phyloP scores from a whole-genome alignment of 1,284 basidiomycete genomes.

The Ceratobasidium sp. region DNA sequence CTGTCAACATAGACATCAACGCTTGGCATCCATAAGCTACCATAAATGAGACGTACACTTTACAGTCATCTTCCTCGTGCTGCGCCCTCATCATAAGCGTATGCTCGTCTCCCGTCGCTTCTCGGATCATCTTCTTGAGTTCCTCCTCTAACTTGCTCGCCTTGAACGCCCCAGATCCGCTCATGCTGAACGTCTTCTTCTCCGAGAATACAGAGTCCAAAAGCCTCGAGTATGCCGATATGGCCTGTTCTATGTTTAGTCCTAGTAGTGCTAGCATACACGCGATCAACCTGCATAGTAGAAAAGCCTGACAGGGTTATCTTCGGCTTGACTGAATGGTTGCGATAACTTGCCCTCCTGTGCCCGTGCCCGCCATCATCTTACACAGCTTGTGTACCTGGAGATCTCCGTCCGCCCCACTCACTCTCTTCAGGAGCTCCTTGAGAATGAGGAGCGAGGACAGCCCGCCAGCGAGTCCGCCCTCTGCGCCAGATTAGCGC shows the following conservation, averaged over 20 bases:
- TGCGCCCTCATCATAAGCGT: not conserved
- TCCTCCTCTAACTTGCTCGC: not conserved
- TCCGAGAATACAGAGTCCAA: not conserved
- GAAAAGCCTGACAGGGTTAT: not conserved
- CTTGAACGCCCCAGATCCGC: not conserved
- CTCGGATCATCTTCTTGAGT: not conserved
- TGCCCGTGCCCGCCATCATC: not conserved
- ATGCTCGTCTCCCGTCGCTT: not conserved
- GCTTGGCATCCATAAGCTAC: not conserved
- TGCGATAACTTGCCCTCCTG: not conserved
- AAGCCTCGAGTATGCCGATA: not conserved
- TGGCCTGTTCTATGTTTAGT: not conserved
- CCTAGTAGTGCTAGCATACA: conserved; percentile 43
- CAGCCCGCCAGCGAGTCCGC: not conserved
- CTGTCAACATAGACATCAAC: not conserved
- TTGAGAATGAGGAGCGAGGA: not conserved
- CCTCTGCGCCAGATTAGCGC: not conserved
- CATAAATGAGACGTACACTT: not conserved
- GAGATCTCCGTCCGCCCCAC: not conserved
- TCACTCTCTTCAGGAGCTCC: not conserved
- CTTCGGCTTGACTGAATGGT: not conserved
- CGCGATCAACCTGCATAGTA: conserved; percentile 54
- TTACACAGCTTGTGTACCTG: not conserved
- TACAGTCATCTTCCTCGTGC: not conserved
- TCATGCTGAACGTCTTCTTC: not conserved